Base-by-base conservation (phyloP, 768 basidiomycete genomes). In the Baorangia bicolor region DNA sequence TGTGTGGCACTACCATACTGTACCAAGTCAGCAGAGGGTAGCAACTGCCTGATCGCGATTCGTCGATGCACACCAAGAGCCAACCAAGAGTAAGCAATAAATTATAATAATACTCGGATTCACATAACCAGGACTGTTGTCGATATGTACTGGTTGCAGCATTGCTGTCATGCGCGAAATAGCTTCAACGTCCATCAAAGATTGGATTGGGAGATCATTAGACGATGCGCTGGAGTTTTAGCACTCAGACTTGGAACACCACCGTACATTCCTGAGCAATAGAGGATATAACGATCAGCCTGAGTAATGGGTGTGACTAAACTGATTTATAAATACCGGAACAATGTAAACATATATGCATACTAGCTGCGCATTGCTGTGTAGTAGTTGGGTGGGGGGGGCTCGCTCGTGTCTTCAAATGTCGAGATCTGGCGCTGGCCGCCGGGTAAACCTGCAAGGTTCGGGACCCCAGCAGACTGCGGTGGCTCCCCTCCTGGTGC, bases 381-480 rank as follows among this genome's bases (percentile, higher is more conserved):
- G 25, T 53, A 48, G 34, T 69, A 69, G 41, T 48, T 31, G 0
- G 68, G 67, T 27, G 63, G 67, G 0, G 63, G 67, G 0, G 37
- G 48, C 9, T 53, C 37, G 37, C 49, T 31, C 28, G 18, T 11
- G 49, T 23, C 21, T 31, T 42, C 46, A 18, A 23, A 10, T 20
- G 2, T 18, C 10, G n/a, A 37, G 4, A 11, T 25, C 12, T 33
- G 18, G 39, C 9, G 38, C 5, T 40, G 20, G 18, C 42, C 43
- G 13, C 37, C 25, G 27, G 31, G 42, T 23, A 23, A 51, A 51
- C 48, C 42, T 25, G 10, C 9, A 41, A 40, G 34, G 33, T 37
- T 50, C 10, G 27, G 18, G 11, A 21, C 9, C 10, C 43, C 47
- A 18, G 41, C 18, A 10, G 40, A 21, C 4, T 27, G 27, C 13